phyloP scores from a whole-genome alignment of 83 land plant genomes.

The Isoetes engelmannii region DNA sequence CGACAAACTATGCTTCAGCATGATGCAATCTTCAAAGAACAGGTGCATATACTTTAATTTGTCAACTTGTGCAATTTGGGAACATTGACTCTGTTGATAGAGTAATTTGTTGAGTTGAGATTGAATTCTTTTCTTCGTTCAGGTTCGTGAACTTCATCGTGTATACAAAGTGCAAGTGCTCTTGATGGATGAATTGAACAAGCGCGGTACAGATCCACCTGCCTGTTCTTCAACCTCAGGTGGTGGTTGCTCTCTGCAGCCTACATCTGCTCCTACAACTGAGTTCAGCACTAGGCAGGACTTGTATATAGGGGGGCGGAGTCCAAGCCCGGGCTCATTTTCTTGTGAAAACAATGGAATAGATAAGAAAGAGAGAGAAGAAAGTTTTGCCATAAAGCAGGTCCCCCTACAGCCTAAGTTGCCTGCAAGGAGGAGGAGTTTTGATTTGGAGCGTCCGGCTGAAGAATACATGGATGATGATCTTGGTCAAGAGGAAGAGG shows the following conservation, averaged over 20 bases:
- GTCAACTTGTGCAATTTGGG: no score
- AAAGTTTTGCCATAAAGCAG: no score
- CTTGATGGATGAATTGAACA: conserved; percentile 3
- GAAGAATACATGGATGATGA: conserved; percentile 15
- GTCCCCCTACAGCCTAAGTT: no score
- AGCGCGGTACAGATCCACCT: background rate
- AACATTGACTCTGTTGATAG: no score
- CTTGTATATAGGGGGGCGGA: no score
- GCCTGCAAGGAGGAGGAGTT: background rate
- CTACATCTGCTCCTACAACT: background rate
- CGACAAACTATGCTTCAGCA: conserved; percentile 6
- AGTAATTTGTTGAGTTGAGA: no score
- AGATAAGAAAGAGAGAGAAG: conserved; percentile 21
- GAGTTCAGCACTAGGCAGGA: background rate
- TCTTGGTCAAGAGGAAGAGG: background rate
- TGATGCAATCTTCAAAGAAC: conserved; percentile 1
- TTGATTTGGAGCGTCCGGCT: conserved; percentile 8
- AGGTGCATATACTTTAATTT: background rate
- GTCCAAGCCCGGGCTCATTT: conserved; percentile 3
- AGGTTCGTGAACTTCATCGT: conserved; percentile 11
- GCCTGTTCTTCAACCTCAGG: background rate
- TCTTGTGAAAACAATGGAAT: conserved; percentile 38
- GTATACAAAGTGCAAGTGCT: conserved; percentile 8
- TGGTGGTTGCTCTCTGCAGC: background rate
- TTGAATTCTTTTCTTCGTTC: background rate